A percentile compares a stretch with the other conserved stretches of the same genome.
Conservation (phyloP, 192 early-diverging fungal genomes). For the Linnemannia elongata region DNA sequence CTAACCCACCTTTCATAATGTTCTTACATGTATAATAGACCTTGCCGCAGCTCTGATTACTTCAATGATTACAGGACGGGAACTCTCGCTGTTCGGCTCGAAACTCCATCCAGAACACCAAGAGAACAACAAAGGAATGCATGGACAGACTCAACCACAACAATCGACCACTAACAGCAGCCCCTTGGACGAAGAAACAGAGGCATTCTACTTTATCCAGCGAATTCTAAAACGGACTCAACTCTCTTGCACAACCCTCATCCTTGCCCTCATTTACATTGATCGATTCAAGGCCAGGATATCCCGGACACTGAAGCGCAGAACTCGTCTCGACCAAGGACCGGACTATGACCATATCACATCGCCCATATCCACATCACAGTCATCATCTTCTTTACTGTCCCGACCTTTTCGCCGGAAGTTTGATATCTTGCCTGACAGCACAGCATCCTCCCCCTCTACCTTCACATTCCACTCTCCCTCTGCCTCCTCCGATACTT, state of each 20-base stretch:
- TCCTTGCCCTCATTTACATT: slow-evolving; percentile 62
- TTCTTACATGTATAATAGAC: slow-evolving; percentile 37
- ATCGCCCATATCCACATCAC: neutral
- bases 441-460: neutral
- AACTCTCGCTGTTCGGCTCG: slow-evolving; percentile 42
- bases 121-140: neutral
- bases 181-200: slow-evolving; percentile 20
- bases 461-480: neutral
- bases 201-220: slow-evolving; percentile 63
- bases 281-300: slow-evolving; percentile 59
- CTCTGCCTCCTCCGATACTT: slow-evolving; percentile 5
- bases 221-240: slow-evolving; percentile 62
- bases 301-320: slow-evolving; percentile 14
- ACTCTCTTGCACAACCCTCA: slow-evolving; percentile 62
- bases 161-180: neutral
- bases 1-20: neutral
- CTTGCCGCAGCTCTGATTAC: slow-evolving; percentile 62
- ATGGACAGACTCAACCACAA: slow-evolving; percentile 1
- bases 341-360: slow-evolving; percentile 35
- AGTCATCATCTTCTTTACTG: neutral
- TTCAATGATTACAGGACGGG: slow-evolving; percentile 58
- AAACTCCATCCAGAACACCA: slow-evolving; percentile 4
- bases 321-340: slow-evolving; percentile 37
- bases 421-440: neutral
- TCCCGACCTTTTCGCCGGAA: neutral